Evolutionary conservation across 306 rosid genomes (phyloP).

Genomic region (Prunus armeniaca): DNA sequence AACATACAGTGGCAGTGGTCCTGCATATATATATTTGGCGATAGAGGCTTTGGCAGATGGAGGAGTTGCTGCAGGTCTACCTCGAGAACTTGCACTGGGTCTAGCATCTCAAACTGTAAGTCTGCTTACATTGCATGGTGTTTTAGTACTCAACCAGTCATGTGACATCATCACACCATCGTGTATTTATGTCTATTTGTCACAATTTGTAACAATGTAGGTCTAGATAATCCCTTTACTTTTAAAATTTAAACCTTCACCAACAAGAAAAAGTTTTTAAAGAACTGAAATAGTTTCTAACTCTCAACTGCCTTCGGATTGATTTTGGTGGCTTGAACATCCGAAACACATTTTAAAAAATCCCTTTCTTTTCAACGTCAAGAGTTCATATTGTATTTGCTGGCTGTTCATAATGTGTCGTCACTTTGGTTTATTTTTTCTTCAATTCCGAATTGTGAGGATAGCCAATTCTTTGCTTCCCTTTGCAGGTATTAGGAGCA

Average conservation of each 20-base stretch:
- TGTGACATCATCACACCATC: background rate
- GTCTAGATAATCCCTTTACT: background rate
- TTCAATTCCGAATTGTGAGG: background rate
- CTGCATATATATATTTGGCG: conserved; percentile 83
- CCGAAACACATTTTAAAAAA: background rate
- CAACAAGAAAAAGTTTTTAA: background rate
- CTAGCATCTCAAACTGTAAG: conserved; percentile 98
- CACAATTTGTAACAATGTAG: background rate
- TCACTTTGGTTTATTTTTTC: background rate
- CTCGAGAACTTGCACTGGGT: conserved; percentile 79
- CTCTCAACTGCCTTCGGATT: background rate
- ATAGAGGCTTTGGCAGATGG: conserved; percentile 99
- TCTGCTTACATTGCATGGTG: conserved; percentile 8
- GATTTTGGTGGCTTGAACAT: background rate
- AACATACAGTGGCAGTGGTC: conserved; percentile 86
- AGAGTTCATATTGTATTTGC: background rate
- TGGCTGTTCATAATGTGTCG: background rate
- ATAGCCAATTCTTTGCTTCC: background rate
- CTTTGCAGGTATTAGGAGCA: conserved; percentile 80
- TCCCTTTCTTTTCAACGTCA: background rate
- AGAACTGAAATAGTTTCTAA: background rate
- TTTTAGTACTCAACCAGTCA: background rate
- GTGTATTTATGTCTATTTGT: background rate
- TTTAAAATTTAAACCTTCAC: background rate
- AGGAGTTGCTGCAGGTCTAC: conserved; percentile 98